These are phyloP conservation scores for Solanum rostratum DNA, from an alignment of 257 asterid species.

Conservation along the genomic window DNA sequence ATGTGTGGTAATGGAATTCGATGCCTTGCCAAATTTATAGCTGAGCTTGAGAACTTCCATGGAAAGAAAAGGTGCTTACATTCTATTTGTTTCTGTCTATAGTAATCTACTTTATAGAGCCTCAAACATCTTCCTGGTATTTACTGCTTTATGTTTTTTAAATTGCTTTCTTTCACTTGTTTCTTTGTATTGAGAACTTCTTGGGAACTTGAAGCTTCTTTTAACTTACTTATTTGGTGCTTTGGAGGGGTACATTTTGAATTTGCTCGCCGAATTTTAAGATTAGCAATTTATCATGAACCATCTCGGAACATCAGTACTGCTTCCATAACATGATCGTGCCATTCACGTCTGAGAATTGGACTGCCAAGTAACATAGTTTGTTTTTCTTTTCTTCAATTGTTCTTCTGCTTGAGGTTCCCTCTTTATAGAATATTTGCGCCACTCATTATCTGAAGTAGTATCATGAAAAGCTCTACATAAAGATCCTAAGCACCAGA, in stretches of 20 bases:
- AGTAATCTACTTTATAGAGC: background rate
- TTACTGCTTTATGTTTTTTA: background rate
- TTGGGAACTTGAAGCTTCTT: background rate
- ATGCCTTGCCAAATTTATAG: slow-evolving; percentile 78
- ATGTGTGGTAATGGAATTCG: slow-evolving; percentile 99
- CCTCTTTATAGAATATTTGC: background rate
- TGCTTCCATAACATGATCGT: background rate
- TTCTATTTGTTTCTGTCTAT: background rate
- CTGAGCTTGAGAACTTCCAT: slow-evolving; percentile 58
- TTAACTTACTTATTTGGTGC: background rate
- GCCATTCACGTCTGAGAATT: background rate
- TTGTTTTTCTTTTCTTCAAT: background rate
- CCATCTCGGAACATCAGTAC: background rate
- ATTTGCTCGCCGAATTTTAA: background rate
- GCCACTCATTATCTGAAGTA: background rate
- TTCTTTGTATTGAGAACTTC: background rate
- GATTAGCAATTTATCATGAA: background rate
- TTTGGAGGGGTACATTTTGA: background rate
- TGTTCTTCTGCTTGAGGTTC: background rate
- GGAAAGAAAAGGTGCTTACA: slow-evolving; percentile 59
- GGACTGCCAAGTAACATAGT: no score
- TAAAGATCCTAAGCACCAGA: background rate
- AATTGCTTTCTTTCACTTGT: background rate
- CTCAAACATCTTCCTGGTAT: background rate
- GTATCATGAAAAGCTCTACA: background rate